These are phyloP conservation scores for Acacia confusa DNA, from an alignment of 306 rosid genomes.

Conservation along the genomic window DNA sequence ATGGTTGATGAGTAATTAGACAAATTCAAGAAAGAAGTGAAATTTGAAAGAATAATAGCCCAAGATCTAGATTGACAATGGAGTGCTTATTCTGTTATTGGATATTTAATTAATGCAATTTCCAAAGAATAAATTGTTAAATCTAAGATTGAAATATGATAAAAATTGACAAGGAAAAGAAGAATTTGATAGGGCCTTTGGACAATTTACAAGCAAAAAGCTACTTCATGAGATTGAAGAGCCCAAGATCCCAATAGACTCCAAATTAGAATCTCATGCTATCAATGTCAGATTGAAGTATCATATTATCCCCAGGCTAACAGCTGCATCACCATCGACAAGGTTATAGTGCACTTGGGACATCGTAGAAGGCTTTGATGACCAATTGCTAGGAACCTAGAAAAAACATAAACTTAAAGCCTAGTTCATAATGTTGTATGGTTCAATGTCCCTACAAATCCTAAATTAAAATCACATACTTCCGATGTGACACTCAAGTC, in stretches of 20 bases:
- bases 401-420: background rate
- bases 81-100: background rate
- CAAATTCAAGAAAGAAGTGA: background rate
- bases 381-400: background rate
- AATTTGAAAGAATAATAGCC: background rate
- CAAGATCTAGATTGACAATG: background rate
- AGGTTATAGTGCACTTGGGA: background rate
- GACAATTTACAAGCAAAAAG: background rate
- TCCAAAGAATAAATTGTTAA: background rate
- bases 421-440: background rate
- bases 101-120: background rate
- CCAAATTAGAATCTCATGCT: background rate
- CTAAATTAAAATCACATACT: background rate
- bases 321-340: background rate
- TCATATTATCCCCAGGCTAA: background rate
- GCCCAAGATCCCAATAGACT: background rate
- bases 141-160: background rate
- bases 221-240: background rate
- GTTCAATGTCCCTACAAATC: background rate
- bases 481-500: background rate
- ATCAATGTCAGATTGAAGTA: background rate
- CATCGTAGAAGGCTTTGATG: background rate
- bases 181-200: background rate
- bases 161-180: background rate
- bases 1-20: background rate